phyloP scores from a whole-genome alignment of 164 flowering plant species.

The Piper longum region DNA sequence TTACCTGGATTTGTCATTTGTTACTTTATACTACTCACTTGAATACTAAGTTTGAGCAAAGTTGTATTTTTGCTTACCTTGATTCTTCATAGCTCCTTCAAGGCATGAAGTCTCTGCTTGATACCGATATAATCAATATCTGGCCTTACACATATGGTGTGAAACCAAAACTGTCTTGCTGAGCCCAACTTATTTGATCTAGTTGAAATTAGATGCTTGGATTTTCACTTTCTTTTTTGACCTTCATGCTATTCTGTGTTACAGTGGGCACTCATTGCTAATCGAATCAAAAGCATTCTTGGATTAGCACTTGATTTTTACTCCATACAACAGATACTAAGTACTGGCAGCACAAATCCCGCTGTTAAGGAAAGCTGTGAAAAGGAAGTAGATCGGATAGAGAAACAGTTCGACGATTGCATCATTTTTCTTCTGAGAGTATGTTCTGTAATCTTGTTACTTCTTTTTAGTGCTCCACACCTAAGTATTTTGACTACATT shows the following conservation, averaged over 20 bases:
- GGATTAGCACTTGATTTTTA: conserved; percentile 91
- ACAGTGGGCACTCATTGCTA: conserved; percentile 91
- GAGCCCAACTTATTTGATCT: too few species aligned
- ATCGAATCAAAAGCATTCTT: conserved; percentile 81
- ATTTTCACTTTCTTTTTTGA: background rate
- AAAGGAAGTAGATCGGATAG: conserved; percentile 73
- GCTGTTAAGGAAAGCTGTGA: conserved; percentile 79
- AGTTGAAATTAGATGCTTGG: too few species aligned
- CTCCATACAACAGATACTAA: conserved; percentile 56
- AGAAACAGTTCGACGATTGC: conserved; percentile 95
- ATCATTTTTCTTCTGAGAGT: conserved; percentile 92
- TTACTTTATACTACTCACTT: too few species aligned
- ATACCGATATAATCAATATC: too few species aligned
- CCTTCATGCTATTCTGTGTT: conserved; percentile 3
- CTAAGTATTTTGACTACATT: too few species aligned
- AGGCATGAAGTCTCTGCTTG: too few species aligned
- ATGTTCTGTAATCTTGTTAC: background rate
- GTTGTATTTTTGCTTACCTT: too few species aligned
- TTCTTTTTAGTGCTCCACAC: background rate
- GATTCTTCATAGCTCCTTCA: too few species aligned
- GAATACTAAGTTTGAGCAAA: too few species aligned
- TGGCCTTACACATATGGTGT: too few species aligned
- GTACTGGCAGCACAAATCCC: conserved; percentile 64
- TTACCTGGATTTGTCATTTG: too few species aligned
- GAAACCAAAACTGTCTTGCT: too few species aligned